Evolutionary conservation across 83 land plant genomes (phyloP).

Genomic region (Picea mariana): DNA sequence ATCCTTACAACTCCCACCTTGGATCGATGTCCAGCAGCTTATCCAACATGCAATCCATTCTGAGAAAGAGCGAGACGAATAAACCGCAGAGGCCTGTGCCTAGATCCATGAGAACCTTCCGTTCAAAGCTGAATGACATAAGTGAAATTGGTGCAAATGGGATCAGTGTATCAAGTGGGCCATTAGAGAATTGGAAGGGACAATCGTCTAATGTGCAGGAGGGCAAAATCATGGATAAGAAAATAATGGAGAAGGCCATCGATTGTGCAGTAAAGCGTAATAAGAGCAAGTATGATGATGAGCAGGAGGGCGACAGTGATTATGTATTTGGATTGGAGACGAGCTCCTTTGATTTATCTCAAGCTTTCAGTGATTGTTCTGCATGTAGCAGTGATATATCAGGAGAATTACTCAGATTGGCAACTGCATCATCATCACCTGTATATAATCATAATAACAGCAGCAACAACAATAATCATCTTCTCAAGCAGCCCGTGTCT

Average conservation of each 20-base stretch:
- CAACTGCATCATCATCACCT: slow-evolving; percentile 8
- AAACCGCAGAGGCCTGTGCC: slow-evolving; percentile 16
- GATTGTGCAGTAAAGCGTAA: neutral
- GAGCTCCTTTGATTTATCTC: slow-evolving; percentile 9
- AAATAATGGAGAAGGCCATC: neutral
- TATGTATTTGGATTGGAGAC: slow-evolving; percentile 2
- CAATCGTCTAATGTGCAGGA: neutral
- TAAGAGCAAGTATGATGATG: neutral
- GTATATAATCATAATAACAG: neutral
- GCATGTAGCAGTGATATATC: slow-evolving; percentile 22
- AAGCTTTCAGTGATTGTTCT: slow-evolving; percentile 17
- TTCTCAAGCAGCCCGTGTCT: neutral
- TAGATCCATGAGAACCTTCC: slow-evolving; percentile 19
- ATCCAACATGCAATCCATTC: neutral
- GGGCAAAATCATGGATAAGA: neutral
- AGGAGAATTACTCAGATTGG: slow-evolving; percentile 20
- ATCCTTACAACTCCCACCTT: slow-evolving; percentile 1
- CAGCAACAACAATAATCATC: neutral
- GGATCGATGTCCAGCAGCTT: slow-evolving; percentile 11
- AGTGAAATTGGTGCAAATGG: neutral
- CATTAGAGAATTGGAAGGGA: neutral
- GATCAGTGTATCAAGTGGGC: slow-evolving; percentile 4
- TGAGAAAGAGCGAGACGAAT: neutral
- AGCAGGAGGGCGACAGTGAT: neutral
- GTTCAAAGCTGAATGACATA: slow-evolving; percentile 1